Evolutionary conservation across 2,329 filamentous ascomycete species (phyloP).

Genomic region (Zymoseptoria ardabiliae): DNA sequence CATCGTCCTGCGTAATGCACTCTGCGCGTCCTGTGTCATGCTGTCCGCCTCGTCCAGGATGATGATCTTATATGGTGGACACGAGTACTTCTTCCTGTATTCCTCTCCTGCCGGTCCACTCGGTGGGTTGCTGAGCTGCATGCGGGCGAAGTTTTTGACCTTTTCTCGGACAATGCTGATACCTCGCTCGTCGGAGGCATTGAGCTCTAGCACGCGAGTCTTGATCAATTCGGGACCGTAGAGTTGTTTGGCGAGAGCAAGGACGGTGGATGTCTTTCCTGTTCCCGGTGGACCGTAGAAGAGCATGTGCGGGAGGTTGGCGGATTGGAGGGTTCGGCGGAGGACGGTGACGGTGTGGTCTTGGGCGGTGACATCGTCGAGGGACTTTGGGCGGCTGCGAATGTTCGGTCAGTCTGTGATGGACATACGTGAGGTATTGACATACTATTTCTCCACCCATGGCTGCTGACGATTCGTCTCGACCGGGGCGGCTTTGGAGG

Average conservation of each 20-base stretch:
- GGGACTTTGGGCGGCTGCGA: constrained; percentile 77
- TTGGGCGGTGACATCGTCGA: constrained; percentile 93
- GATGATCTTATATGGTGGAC: constrained; percentile 97
- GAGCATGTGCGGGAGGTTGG: constrained; percentile 98
- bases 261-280: constrained; percentile 94
- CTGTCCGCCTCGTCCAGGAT: constrained; percentile 96
- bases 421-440: background rate
- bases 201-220: constrained; percentile 93
- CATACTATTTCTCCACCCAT: constrained; percentile 61
- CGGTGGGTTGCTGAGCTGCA: constrained; percentile 81
- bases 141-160: constrained; percentile 95
- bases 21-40: constrained; percentile 98
- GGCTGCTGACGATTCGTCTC: constrained; percentile 69
- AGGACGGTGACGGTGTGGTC: constrained; percentile 94
- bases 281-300: constrained; percentile 98
- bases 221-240: constrained; percentile 93
- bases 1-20: constrained; percentile 88
- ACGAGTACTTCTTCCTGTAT: constrained; percentile 67
- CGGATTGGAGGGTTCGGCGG: constrained; percentile 84
- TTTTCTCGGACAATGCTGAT: constrained; percentile 96
- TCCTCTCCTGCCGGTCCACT: constrained; percentile 51
- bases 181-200: constrained; percentile 96
- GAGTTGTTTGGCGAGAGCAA: constrained; percentile 93
- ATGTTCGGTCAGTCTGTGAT: constrained; percentile 5
- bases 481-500: constrained; percentile 57